Evolutionary conservation across 345 rosid species (phyloP).

Genomic region (Kandelia obovata): DNA sequence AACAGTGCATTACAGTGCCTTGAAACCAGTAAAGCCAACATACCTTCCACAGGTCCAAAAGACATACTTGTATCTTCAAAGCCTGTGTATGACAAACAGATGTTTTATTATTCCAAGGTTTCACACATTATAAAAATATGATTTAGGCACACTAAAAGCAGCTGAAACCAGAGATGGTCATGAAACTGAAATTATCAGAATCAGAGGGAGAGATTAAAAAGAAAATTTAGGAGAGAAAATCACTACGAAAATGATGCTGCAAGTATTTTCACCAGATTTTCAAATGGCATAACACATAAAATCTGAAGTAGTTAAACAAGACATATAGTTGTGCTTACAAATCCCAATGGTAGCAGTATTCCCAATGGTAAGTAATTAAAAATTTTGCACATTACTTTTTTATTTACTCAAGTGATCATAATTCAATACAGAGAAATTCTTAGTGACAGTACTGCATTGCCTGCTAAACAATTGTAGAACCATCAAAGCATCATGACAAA

Average conservation of each 20-base stretch:
- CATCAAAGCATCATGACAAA: no score
- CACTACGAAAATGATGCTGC: background rate
- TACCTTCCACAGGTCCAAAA: constrained; percentile 96
- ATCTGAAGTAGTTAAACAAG: no score
- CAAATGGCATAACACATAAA: background rate
- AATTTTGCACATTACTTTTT: no score
- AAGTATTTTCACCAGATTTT: background rate
- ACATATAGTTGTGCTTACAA: background rate
- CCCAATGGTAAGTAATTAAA: no score
- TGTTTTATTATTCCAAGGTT: constrained; percentile 8
- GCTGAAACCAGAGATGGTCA: background rate
- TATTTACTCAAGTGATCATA: no score
- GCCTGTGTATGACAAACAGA: constrained; percentile 47
- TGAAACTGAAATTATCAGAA: constrained; percentile 1
- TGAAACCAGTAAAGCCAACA: constrained; percentile 17
- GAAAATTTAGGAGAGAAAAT: background rate
- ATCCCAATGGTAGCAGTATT: no score
- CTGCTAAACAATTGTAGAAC: no score
- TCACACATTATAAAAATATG: background rate
- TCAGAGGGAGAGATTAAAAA: background rate
- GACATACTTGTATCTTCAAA: constrained; percentile 81
- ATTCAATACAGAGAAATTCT: no score
- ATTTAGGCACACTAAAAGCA: constrained; percentile 2
- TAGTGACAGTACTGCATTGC: no score
- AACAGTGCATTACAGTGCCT: constrained; percentile 14